Percentiles rank a stretch among this genome's conserved stretches.
phyloP scores from a whole-genome alignment of 164 flowering plant species.

The Cinnamomum chago region DNA sequence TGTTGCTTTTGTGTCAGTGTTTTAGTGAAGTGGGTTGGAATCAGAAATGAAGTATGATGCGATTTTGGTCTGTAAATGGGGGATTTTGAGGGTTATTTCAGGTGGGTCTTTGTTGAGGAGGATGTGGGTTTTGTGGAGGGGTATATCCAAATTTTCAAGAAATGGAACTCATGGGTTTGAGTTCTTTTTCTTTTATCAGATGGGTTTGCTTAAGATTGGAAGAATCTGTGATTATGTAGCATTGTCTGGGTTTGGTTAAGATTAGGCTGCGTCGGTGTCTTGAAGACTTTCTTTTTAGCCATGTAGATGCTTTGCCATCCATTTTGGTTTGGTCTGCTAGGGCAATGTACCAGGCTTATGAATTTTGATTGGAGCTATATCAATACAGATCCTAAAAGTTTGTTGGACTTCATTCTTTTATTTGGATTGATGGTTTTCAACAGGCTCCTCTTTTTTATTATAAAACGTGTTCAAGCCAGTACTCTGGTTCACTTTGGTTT shows the following conservation, averaged over 20 bases:
- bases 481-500: not conserved
- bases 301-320: not conserved
- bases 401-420: no score
- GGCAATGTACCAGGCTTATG: not conserved
- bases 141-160: not conserved
- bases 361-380: not conserved
- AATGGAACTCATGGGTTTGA: not conserved
- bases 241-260: not conserved
- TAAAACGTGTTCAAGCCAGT: not conserved
- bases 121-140: not conserved
- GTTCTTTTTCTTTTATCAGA: not conserved
- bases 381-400: no score
- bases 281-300: not conserved
- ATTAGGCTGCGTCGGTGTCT: not conserved
- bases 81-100: not conserved
- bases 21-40: not conserved
- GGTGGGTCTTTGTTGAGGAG: not conserved
- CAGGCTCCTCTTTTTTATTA: not conserved
- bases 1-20: not conserved
- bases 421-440: no score
- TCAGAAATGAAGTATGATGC: not conserved
- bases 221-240: not conserved
- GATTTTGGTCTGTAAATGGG: not conserved
- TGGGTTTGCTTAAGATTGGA: conserved; percentile 2
- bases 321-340: not conserved